Percentiles rank a stretch among this genome's conserved stretches.
Conservation (phyloP, 495 filamentous ascomycete species). For the Tuber aestivum region DNA sequence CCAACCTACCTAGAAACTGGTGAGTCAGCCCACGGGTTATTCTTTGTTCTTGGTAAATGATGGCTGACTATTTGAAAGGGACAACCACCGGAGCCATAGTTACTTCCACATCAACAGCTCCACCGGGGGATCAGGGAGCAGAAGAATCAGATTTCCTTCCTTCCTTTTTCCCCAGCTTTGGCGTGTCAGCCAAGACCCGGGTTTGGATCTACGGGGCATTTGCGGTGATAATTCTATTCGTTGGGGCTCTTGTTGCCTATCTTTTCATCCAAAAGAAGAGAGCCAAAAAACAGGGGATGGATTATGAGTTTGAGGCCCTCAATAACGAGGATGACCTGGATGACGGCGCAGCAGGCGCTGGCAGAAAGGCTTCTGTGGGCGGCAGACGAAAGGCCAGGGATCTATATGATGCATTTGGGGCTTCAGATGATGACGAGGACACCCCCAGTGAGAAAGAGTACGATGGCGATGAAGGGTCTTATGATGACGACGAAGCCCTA, state of each 20-base stretch:
- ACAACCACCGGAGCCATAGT: neutral
- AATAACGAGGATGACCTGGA: slow-evolving; percentile 73
- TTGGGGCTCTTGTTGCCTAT: slow-evolving; percentile 70
- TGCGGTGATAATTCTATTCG: slow-evolving; percentile 77
- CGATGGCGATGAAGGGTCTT: slow-evolving; percentile 33
- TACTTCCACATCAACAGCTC: neutral
- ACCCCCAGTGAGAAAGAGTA: slow-evolving; percentile 54
- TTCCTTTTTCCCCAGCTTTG: slow-evolving; percentile 91
- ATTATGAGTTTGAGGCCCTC: slow-evolving; percentile 92
- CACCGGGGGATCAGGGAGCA: neutral
- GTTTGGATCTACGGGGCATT: slow-evolving; percentile 91
- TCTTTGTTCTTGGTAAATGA: neutral
- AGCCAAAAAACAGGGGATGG: slow-evolving; percentile 67
- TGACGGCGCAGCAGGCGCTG: slow-evolving; percentile 38
- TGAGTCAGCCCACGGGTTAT: slow-evolving; percentile 8
- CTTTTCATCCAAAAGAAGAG: slow-evolving; percentile 69
- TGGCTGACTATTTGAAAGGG: neutral
- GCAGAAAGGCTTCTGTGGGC: slow-evolving; percentile 25
- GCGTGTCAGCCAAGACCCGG: slow-evolving; percentile 80
- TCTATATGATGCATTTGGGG: slow-evolving; percentile 90
- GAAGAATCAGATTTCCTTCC: slow-evolving; percentile 61
- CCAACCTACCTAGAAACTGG: slow-evolving; percentile 20
- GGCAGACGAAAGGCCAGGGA: slow-evolving; percentile 64
- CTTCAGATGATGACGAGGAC: slow-evolving; percentile 64
- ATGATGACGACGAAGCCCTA: slow-evolving; percentile 37